Conservation (phyloP, 805 yeast species). For the Yarrowia porcina region DNA sequence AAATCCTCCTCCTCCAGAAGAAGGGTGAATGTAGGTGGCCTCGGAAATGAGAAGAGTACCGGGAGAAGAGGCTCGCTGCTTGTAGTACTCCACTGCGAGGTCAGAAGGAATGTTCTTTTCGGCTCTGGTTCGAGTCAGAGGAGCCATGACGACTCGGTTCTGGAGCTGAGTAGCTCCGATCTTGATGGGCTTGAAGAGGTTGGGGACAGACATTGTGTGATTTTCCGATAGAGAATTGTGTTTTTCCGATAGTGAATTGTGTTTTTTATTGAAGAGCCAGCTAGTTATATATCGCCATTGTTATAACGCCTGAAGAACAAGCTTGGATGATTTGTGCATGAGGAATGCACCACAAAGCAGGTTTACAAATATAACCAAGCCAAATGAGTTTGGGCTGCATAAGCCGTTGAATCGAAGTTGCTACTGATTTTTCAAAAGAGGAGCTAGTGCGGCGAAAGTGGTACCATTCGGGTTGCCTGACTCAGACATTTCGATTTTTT, state of each 20-base stretch:
- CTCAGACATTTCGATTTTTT: not conserved
- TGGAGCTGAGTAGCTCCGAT: conserved; percentile 33
- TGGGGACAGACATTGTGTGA: not conserved
- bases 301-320: not conserved
- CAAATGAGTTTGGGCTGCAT: not conserved
- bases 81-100: conserved; percentile 51
- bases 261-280: not conserved
- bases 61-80: conserved; percentile 50
- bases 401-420: not conserved
- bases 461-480: not conserved
- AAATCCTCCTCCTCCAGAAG: conserved; percentile 35
- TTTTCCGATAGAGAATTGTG: not conserved
- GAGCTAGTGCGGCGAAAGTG: no score
- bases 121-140: conserved; percentile 51
- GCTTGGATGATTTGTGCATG: not conserved
- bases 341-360: not conserved
- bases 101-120: conserved; percentile 43
- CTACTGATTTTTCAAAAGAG: no score
- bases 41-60: conserved; percentile 63
- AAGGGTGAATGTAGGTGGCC: conserved; percentile 50
- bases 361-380: not conserved
- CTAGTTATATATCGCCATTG: not conserved
- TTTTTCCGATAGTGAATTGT: not conserved
- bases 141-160: conserved; percentile 49
- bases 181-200: conserved; percentile 34